Evolutionary conservation across 257 asterid genomes (phyloP), one percentile per base, ranked within the genome.

Genomic region (Scutellaria galericulata): DNA sequence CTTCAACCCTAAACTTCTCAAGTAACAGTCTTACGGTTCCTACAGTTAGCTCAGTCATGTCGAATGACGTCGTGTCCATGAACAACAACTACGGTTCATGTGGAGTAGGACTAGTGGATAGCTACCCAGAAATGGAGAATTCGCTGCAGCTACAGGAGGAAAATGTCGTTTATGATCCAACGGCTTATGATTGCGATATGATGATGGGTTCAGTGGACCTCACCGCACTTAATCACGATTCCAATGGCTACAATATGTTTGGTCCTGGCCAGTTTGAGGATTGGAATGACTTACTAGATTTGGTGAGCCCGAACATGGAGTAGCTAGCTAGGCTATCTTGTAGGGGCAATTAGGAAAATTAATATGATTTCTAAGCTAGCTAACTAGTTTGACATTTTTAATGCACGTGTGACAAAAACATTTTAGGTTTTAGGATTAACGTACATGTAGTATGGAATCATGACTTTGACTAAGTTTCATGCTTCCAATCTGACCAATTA

Each of bases 1-100:
- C 83, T 13, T 84, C 91, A 1, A 83, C 76, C 14, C 79, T 83
- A 0, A 79, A 72, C 81, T 76, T 81, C 82, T 68, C 80, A 22
- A 1, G 57, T 12, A 50, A 7, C 48, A 37, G 8, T 61, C 15
- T 27, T 37, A 1, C 82, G 4, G 80, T 54, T 47, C 78, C 73
- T 4, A 1, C 73, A 4, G 72, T 59, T 6, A 15, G 56, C 22
- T 47, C 80, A 10, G 2, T 24, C 3, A 59, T 13, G 42, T 37
- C 41, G 9, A 74, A 71, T 31, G 70, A 65, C 56, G 52, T 18
- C 69, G 65, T 64, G 1, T 7, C 73, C 15, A n/a, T 27, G 20
- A 4, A 60, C 57, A 6, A 60, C 57, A 45, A 7, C 54, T 39
- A 55, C 24, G 71, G 69, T 62, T 75, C 74, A 40, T 53, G 62